Evolutionary conservation across 257 asterid species (phyloP).

Genomic region (Cruciata laevipes): DNA sequence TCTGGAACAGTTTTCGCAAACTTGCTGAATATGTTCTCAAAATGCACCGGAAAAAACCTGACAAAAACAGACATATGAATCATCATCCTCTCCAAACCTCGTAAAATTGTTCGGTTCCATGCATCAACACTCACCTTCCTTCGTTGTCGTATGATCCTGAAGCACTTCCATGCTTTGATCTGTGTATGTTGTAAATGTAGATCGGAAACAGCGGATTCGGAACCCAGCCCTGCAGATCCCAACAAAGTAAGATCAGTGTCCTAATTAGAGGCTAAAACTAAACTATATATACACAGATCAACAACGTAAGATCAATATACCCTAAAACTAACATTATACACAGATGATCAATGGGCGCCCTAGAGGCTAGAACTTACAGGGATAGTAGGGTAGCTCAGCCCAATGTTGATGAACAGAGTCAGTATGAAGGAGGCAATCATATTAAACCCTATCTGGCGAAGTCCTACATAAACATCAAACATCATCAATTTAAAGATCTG

Average conservation of each 20-base stretch:
- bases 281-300: no score
- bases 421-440: conserved; percentile 41
- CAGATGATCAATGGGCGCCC: no score
- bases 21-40: conserved; percentile 84
- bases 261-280: no score
- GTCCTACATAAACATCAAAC: conserved; percentile 22
- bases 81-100: background rate
- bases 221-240: conserved; percentile 50
- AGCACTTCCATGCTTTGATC: conserved; percentile 77
- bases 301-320: background rate
- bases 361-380: conserved; percentile 56
- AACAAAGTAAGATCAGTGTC: background rate
- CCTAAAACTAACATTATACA: background rate
- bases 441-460: conserved; percentile 71
- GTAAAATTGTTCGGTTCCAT: background rate
- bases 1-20: conserved; percentile 51
- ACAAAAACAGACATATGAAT: background rate
- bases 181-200: conserved; percentile 62
- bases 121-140: conserved; percentile 54
- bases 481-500: no score
- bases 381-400: conserved; percentile 58
- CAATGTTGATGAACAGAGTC: conserved; percentile 43
- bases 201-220: conserved; percentile 72
- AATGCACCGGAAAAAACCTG: conserved; percentile 56
- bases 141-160: conserved; percentile 65